Base-by-base conservation (phyloP, 441 rosid species). In the Eugenia klotzschiana region DNA sequence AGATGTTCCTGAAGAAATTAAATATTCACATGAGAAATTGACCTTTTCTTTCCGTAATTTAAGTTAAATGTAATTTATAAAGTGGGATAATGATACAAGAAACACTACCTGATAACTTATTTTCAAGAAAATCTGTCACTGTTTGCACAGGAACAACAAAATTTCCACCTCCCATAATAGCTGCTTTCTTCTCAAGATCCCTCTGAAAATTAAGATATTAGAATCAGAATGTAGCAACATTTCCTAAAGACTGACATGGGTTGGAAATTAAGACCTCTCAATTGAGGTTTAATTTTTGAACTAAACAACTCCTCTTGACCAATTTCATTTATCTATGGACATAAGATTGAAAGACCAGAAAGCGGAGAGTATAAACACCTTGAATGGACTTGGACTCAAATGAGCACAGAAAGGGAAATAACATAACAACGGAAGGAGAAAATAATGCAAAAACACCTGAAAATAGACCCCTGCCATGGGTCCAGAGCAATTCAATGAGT, bases 391-490 rank as follows among this genome's bases (percentile, higher is more conserved):
- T 40, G n/a, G 41, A 23, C 58, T 54, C 33, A 43, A 81, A 49
- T 46, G 72, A 7, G 43, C 56, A 52, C n/a, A 15, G 5, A 43
- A 37, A 12, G 41, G 51, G 16, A 25, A 53, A 26, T 6, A 53
- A 26, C 6, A 80, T n/a, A 23, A 54, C 52, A 25, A 41, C 57
- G 74, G n/a, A 83, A 77, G n/a, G 23, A 80, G 49, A 16, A 83
- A 26, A 16, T 12, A 51, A 46, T 60, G n/a, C 84, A 84, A 57
- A 80, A 81, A 40, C 86, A 96, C 99, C 99, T 95, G 98, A 89
- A 93, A 96, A 84, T 93, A 93, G 81, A 96, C 90, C 52, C 97
- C 98, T 23, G 99, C 95, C 87, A 96, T 96, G 77, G 98, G 98
- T 81, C 98, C 98, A 57, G 58, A 89, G 83, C 94, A 91, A 87